Percentiles rank a stretch among this genome's conserved stretches.
These are phyloP conservation scores for Mycena amicta DNA, from an alignment of 768 basidiomycete genomes.

Conservation along the genomic window DNA sequence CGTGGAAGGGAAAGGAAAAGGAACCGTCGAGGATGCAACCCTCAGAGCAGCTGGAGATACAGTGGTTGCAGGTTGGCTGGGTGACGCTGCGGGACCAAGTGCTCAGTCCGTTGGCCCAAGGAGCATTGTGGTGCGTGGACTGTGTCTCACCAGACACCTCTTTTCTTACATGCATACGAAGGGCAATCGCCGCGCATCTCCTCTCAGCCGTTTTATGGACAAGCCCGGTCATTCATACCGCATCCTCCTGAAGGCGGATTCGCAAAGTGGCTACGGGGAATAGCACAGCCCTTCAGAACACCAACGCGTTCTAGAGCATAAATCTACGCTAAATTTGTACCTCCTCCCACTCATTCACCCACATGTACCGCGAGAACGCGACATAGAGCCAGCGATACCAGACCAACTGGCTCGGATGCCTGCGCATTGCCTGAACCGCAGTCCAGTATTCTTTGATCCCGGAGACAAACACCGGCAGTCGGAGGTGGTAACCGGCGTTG, in stretches of 20 bases:
- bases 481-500: background rate
- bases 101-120: slow-evolving; percentile 51
- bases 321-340: slow-evolving; percentile 32
- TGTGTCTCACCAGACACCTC: too few species aligned
- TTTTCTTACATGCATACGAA: background rate
- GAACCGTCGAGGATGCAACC: slow-evolving; percentile 2
- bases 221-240: slow-evolving; percentile 9
- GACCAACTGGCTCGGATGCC: slow-evolving; percentile 74
- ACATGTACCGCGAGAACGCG: slow-evolving; percentile 84
- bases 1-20: slow-evolving; percentile 9
- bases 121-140: slow-evolving; percentile 47
- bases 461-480: slow-evolving; percentile 54
- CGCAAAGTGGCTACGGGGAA: slow-evolving; percentile 15
- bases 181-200: slow-evolving; percentile 17
- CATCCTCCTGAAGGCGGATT: slow-evolving; percentile 17
- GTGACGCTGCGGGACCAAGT: slow-evolving; percentile 56
- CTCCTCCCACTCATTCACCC: slow-evolving; percentile 84
- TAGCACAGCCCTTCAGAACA: slow-evolving; percentile 37
- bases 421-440: slow-evolving; percentile 68
- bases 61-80: slow-evolving; percentile 48
- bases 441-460: slow-evolving; percentile 55
- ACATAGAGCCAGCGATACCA: slow-evolving; percentile 93
- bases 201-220: slow-evolving; percentile 19
- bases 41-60: slow-evolving; percentile 29
- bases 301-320: slow-evolving; percentile 19